A percentile compares a stretch with the other conserved stretches of the same genome.
phyloP scores from a whole-genome alignment of 1,139 yeast genomes.

The Magnusiomyces sp. region DNA sequence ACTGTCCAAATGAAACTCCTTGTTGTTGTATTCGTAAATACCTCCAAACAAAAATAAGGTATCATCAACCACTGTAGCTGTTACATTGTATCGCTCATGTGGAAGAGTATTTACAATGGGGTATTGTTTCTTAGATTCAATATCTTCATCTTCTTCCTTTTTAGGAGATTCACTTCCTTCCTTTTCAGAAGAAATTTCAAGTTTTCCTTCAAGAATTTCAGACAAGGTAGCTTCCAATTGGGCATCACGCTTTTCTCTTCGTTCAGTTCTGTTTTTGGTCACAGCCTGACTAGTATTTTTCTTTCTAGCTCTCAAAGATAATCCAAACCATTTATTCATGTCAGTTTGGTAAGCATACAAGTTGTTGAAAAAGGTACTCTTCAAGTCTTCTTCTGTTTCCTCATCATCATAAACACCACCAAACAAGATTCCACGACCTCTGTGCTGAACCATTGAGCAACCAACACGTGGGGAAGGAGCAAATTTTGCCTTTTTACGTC shows the following conservation, averaged over 20 bases:
- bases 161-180: slow-evolving; percentile 44
- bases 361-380: slow-evolving; percentile 75
- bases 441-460: slow-evolving; percentile 79
- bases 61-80: slow-evolving; percentile 82
- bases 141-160: slow-evolving; percentile 29
- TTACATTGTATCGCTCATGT: slow-evolving; percentile 81
- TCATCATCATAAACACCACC: slow-evolving; percentile 96
- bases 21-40: slow-evolving; percentile 79
- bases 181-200: slow-evolving; percentile 55
- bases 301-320: slow-evolving; percentile 57
- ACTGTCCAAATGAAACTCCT: slow-evolving; percentile 75
- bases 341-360: slow-evolving; percentile 78
- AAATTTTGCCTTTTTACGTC: slow-evolving; percentile 81
- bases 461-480: slow-evolving; percentile 94
- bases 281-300: slow-evolving; percentile 36
- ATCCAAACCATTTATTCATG: slow-evolving; percentile 79
- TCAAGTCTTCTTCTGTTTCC: slow-evolving; percentile 88
- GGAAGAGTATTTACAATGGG: slow-evolving; percentile 58
- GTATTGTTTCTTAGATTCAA: slow-evolving; percentile 42
- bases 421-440: slow-evolving; percentile 85
- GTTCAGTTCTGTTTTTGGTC: slow-evolving; percentile 38
- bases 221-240: slow-evolving; percentile 78
- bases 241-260: slow-evolving; percentile 47
- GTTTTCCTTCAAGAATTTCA: slow-evolving; percentile 57
- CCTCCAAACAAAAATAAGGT: slow-evolving; percentile 85